Evolutionary conservation across 208 protist species (phyloP), one percentile per base, ranked within the genome.

Genomic region (Dictyostelium gargantuum): DNA sequence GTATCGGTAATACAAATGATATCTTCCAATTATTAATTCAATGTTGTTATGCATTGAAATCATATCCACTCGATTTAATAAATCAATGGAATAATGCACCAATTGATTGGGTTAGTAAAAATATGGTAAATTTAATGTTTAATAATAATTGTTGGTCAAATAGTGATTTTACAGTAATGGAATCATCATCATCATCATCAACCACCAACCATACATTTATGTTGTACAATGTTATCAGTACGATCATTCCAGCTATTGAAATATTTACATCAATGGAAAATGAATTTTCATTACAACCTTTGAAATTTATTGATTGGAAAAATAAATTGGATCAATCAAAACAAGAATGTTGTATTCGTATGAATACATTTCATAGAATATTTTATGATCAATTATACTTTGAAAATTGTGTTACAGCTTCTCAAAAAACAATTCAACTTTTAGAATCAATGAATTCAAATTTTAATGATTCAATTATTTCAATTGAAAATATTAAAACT

Each of bases 1-100:
- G 58, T 73, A 75, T 85, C 13, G 63, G 50, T 32, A 54, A 85
- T 61, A 32, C 40, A 29, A 61, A 54, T 29, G 80, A 85, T 58
- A 48, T 75, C n/a, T 8, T 48, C 5, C 70, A 76, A 76, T 3
- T 76, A 13, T 29, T 76, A 2, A 29, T 50, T 40, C 32, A 76
- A 84, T 63, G 58, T 74, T 42, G 29, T 54, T 63, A 84, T 73
- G 17, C 32, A 40, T 11, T 73, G 26, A 73, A 73, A 42, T 19
- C 10, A 15, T 73, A 73, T 73, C 66, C 66, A 73, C 10, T 9
- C 8, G 21, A n/a, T 42, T 42, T 42, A 4, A 42, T 13, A 21
- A 73, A 42, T 42, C 35, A 23, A 72, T 72, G 4, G 4, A 40
- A 72, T 1, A 38, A 42, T 40, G 52, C 63, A 21, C 32, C 63